These are phyloP conservation scores for Thielaviopsis populi DNA, from an alignment of 2,329 filamentous ascomycete genomes.

Conservation along the genomic window DNA sequence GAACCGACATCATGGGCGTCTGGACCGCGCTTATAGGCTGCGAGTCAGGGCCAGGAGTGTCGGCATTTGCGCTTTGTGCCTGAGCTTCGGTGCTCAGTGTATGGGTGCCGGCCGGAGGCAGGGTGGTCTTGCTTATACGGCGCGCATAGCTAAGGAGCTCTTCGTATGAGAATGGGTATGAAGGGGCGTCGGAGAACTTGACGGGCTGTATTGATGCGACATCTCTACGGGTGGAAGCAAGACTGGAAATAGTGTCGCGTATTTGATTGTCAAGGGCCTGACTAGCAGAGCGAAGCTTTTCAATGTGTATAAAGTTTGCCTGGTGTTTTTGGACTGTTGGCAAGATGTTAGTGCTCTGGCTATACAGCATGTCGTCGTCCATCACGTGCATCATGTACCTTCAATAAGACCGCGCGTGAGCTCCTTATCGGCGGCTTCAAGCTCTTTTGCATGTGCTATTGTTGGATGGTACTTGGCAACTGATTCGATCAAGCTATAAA, in stretches of 20 bases:
- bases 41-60: constrained; percentile 25
- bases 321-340: constrained; percentile 57
- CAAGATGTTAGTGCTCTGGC: not conserved
- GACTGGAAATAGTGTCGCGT: constrained; percentile 51
- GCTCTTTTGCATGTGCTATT: constrained; percentile 48
- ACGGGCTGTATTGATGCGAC: constrained; percentile 49
- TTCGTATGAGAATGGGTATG: constrained; percentile 48
- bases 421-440: constrained; percentile 54
- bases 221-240: constrained; percentile 59
- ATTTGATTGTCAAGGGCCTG: constrained; percentile 55
- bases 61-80: constrained; percentile 22
- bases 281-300: constrained; percentile 51
- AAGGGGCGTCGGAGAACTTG: constrained; percentile 35
- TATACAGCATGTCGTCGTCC: not conserved
- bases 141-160: constrained; percentile 66
- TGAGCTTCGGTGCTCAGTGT: constrained; percentile 21
- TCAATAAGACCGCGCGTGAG: constrained; percentile 51
- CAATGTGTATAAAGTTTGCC: constrained; percentile 54
- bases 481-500: constrained; percentile 59
- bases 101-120: constrained; percentile 39
- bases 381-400: constrained; percentile 28
- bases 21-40: constrained; percentile 23
- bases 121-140: constrained; percentile 64
- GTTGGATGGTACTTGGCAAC: constrained; percentile 73
- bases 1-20: constrained; percentile 18